Base-by-base conservation (phyloP, 805 yeast genomes). In the Metschnikowia lochheadii region DNA sequence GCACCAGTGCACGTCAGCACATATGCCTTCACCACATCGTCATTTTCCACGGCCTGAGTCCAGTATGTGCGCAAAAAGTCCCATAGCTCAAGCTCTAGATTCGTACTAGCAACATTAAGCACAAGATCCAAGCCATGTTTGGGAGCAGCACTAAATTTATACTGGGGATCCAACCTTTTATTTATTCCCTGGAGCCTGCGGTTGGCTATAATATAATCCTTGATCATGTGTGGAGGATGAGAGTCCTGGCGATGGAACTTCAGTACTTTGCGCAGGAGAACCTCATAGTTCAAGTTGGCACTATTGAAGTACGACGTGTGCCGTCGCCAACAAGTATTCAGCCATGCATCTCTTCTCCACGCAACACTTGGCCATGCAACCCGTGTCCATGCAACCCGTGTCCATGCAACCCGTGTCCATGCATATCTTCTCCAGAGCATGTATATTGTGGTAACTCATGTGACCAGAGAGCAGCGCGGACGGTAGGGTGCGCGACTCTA, bases 1-100 rank as follows among this genome's bases (percentile, higher is more conserved):
- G 44, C 33, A 18, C 35, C 23, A 6, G 35, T 2, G 33, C 46
- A 38, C 5, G 56, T 46, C 33, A 49, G 40, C 14, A 57, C 40
- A 32, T 50, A 54, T 5, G 53, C 35, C 13, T 49, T 51, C 33
- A 54, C 56, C 37, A 57, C 52, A 15, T 20, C 37, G 17, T 49
- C 52, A 31, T 48, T 46, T 32, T 40, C 46, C 11, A 52, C 46
- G 33, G 47, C 32, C 20, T 38, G 40, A 13, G 36, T 18, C 61
- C 61, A 57, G 48, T 54, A 40, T 18, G 34, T 44, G 21, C 48
- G 39, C 26, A 57, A 14, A 18, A 56, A 56, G 18, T 10, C 38
- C 59, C 61, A 54, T 18, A 57, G 49, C 15, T 56, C 58, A 6
- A 15, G 48, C 48, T 57, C 61, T 15, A 57, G 54, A 23, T 44